Conservation (phyloP, 202 grass and related monocot species). For the Zizania palustris region DNA sequence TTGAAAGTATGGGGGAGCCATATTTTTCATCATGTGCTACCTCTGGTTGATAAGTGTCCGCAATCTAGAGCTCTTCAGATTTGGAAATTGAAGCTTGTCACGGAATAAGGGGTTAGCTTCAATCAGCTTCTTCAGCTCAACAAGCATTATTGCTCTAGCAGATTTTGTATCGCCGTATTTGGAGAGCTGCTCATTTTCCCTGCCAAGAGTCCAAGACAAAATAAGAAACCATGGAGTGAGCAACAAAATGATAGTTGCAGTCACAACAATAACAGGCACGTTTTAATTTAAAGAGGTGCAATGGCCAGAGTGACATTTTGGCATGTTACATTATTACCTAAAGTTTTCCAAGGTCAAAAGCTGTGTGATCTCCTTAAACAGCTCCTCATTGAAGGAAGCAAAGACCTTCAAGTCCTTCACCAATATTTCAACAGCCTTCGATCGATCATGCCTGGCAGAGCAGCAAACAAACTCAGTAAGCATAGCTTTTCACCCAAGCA, state of each 20-base stretch:
- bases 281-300: constrained; percentile 6
- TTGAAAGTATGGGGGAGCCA: background rate
- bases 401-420: constrained; percentile 98
- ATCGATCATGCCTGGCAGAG: constrained; percentile 76
- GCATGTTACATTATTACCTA: constrained; percentile 46
- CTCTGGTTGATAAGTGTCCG: constrained; percentile 97
- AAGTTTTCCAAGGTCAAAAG: constrained; percentile 94
- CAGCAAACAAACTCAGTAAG: constrained; percentile 31
- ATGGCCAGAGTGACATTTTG: constrained; percentile 17
- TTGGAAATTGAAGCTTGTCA: constrained; percentile 95
- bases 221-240: constrained; percentile 11
- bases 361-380: constrained; percentile 97
- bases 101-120: constrained; percentile 97
- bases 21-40: constrained; percentile 43
- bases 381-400: constrained; percentile 90
- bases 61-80: constrained; percentile 87
- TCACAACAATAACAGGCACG: background rate
- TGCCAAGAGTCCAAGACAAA: constrained; percentile 53
- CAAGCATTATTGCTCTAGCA: constrained; percentile 92
- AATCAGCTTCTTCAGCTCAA: constrained; percentile 95
- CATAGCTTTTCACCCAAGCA: constrained; percentile 13
- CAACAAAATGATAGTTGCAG: constrained; percentile 15
- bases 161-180: constrained; percentile 99
- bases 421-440: constrained; percentile 93
- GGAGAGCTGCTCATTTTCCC: constrained; percentile 97